phyloP scores from a whole-genome alignment of 1,139 yeast genomes.

The Sugiyamaella japonica region DNA sequence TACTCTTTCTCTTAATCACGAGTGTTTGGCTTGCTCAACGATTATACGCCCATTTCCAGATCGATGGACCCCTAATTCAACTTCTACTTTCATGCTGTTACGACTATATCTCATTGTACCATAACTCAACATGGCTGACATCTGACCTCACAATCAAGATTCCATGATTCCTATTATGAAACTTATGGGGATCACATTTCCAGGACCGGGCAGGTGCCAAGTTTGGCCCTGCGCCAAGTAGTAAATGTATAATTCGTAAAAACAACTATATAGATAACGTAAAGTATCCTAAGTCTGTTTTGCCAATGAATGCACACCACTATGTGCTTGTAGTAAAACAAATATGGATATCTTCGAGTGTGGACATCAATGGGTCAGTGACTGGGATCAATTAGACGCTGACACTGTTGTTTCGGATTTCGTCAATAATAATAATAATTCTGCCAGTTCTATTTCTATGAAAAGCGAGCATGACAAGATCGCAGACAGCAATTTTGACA shows the following conservation, averaged over 20 bases:
- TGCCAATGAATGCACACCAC: background rate
- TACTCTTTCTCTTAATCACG: background rate
- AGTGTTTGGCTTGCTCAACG: background rate
- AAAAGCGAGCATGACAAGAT: background rate
- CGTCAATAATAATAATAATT: background rate
- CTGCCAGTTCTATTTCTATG: background rate
- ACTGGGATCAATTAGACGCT: slow-evolving; percentile 6
- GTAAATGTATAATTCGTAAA: background rate
- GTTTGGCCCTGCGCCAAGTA: background rate
- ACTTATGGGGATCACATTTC: slow-evolving; percentile 4
- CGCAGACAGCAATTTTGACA: background rate
- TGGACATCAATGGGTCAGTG: slow-evolving; percentile 15
- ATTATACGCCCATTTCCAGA: no score
- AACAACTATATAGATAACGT: slow-evolving; percentile 1
- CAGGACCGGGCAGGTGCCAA: background rate
- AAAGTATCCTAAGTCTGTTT: background rate
- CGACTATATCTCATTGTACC: background rate
- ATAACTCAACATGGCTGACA: background rate
- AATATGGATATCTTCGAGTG: slow-evolving; percentile 16
- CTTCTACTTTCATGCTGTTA: background rate
- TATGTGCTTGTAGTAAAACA: background rate
- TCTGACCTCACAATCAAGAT: slow-evolving; percentile 4
- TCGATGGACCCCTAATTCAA: background rate
- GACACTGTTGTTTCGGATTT: background rate
- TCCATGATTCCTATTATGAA: slow-evolving; percentile 6